Evolutionary conservation across 2,329 filamentous ascomycete genomes (phyloP), one percentile per base, ranked within the genome.

Genomic region (Rhynchosporium secalis): DNA sequence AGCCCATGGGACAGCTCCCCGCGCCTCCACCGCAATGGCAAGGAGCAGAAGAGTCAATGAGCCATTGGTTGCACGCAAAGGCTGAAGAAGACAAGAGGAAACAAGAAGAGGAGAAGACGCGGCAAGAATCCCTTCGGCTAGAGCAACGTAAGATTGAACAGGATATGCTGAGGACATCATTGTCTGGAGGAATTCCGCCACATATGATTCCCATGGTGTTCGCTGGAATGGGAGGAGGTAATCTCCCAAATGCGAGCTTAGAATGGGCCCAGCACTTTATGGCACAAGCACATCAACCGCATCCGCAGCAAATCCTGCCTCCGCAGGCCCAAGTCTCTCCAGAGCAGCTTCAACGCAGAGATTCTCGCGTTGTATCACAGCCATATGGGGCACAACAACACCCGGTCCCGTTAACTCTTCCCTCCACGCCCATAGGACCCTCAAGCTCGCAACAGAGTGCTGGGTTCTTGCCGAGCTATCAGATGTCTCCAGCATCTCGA

Each of bases 131-230:
- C 38, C 76, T 90, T 48, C 86, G 86, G 31, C 76, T 92, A 38
- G 89, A 92, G 75, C 89, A 90, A 75, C 81, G 89, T 52, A 87
- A 82, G 70, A 81, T 91, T 61, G 90, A 92, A 75, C 84, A 88
- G 72, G 86, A 86, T 51, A 92, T 93, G 76, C 76, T 93, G 62
- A 80, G 83, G 60, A 86, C 88, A 28, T 89, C 88, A 2, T 74
- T 92, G 58, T 80, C 82, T 59, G 85, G 86, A 43, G 89, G 89
- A 10, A 85, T 93, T 56, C 89, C 90, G 9, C 88, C 89, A 12
- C 82, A 87, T 41, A 85, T 92, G 81, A 82, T 92, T 31, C 90
- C 90, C 6, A 78, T 91, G 63, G 86, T 93, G 29, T 92, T 93
- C 75, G 84, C 87, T 12, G 87, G 87, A 48, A 87, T 91, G 80